Evolutionary conservation across 169 alveolate genomes (phyloP).

Genomic region (Eimeria acervulina): DNA sequence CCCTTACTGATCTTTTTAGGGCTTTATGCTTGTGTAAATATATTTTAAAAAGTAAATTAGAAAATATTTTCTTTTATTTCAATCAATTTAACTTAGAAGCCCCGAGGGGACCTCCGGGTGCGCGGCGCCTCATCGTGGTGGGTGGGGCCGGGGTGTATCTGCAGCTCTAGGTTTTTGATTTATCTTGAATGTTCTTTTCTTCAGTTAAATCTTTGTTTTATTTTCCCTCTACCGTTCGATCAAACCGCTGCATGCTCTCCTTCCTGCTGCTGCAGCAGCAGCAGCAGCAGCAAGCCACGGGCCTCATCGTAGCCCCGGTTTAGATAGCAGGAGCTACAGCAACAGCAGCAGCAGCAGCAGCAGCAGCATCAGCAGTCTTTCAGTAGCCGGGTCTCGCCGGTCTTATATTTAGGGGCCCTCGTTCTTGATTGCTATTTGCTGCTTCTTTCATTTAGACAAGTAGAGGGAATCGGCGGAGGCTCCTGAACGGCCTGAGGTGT

Average conservation of each 20-base stretch:
- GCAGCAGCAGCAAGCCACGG: constrained; percentile 27
- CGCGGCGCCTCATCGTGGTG: background rate
- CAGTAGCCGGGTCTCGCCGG: no score
- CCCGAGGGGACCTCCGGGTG: constrained; percentile 11
- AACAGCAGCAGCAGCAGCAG: constrained; percentile 26
- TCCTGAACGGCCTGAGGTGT: no score
- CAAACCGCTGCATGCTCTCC: background rate
- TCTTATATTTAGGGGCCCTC: background rate
- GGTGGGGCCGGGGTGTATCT: constrained; percentile 16
- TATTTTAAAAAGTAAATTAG: background rate
- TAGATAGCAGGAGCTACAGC: background rate
- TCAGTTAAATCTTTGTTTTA: background rate
- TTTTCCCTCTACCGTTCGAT: background rate
- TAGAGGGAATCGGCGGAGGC: no score
- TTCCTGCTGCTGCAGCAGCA: constrained; percentile 23
- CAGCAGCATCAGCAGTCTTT: no score
- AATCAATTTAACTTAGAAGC: background rate
- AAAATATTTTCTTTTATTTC: background rate
- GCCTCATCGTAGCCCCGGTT: no score
- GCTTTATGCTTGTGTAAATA: background rate
- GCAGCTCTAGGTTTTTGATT: background rate
- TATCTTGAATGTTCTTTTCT: background rate
- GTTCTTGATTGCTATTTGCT: background rate
- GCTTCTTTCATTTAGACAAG: no score
- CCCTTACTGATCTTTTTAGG: background rate